These are phyloP conservation scores for Pittosporum tobira DNA, from an alignment of 129 eudicot genomes.

Conservation along the genomic window DNA sequence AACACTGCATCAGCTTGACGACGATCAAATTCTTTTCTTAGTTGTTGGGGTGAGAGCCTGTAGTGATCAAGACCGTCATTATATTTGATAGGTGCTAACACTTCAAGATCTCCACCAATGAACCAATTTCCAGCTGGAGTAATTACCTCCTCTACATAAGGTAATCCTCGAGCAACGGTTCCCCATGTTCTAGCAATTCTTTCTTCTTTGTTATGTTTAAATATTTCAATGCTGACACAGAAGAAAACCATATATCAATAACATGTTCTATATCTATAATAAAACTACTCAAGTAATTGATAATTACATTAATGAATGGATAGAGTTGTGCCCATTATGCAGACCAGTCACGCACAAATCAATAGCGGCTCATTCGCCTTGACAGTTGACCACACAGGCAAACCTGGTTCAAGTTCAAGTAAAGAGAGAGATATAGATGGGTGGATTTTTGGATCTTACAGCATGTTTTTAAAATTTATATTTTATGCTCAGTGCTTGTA, in stretches of 20 bases:
- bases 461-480: too few relatives aligned
- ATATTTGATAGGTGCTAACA: conserved; percentile 63
- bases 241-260: background rate
- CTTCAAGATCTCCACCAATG: conserved; percentile 93
- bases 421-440: too few relatives aligned
- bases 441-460: too few relatives aligned
- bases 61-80: conserved; percentile 87
- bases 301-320: background rate
- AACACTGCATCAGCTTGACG: conserved; percentile 93
- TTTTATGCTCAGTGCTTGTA: too few relatives aligned
- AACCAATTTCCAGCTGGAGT: conserved; percentile 82
- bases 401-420: too few relatives aligned
- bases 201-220: conserved; percentile 92
- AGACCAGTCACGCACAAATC: background rate
- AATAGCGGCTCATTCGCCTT: too few relatives aligned
- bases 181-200: conserved; percentile 97
- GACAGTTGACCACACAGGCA: too few relatives aligned
- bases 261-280: background rate
- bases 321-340: background rate
- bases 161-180: conserved; percentile 74
- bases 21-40: conserved; percentile 66
- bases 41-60: conserved; percentile 78
- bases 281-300: too few relatives aligned
- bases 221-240: conserved; percentile 61
- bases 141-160: conserved; percentile 83